phyloP scores from a whole-genome alignment of 176 grass and related monocot species.

The Themeda triandra region DNA sequence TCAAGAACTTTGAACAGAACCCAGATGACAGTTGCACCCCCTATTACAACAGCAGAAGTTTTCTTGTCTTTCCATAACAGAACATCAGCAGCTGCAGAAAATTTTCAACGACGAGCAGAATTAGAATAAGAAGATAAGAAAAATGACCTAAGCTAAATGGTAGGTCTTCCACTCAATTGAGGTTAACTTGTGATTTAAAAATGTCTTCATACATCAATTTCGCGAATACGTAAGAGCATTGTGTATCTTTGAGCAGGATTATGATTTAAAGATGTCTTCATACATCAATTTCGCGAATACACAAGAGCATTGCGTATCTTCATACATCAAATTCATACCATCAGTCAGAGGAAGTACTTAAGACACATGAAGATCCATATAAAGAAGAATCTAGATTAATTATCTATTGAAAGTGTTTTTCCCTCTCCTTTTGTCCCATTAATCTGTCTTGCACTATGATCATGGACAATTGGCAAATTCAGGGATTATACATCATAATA shows the following conservation, averaged over 20 bases:
- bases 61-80: constrained; percentile 97
- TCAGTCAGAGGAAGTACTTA: no score
- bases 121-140: background rate
- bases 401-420: background rate
- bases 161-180: background rate
- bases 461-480: background rate
- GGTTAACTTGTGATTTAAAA: background rate
- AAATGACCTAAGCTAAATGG: background rate
- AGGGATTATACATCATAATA: background rate
- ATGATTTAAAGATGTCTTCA: no score
- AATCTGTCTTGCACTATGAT: background rate
- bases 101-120: background rate
- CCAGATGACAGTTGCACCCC: constrained; percentile 65
- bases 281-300: no score
- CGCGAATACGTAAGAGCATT: no score
- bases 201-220: background rate
- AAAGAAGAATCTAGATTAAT: background rate
- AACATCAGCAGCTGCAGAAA: constrained; percentile 78
- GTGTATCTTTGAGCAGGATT: no score
- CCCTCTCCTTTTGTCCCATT: background rate
- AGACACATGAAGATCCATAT: background rate
- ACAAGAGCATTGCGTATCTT: no score
- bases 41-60: constrained; percentile 59
- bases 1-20: constrained; percentile 77
- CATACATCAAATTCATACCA: background rate